Evolutionary conservation across 768 basidiomycete genomes (phyloP).

Genomic region (Mycena pura): DNA sequence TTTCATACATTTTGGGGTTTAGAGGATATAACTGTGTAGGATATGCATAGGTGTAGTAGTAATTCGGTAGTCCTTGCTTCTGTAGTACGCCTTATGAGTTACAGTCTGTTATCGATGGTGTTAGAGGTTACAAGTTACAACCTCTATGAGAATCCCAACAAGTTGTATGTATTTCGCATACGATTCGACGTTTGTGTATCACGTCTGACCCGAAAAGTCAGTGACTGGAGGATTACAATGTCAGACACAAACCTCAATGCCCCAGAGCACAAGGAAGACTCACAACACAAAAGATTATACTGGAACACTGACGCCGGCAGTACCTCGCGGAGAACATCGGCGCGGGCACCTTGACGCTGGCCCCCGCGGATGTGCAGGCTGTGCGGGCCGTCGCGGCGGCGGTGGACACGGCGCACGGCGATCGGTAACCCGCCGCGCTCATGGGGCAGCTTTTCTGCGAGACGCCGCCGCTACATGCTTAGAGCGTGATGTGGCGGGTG

Average conservation of each 20-base stretch:
- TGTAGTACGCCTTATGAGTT: background rate
- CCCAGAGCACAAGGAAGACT: background rate
- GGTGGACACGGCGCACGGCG: too few species aligned
- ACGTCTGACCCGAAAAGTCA: background rate
- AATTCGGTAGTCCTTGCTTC: background rate
- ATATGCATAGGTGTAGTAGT: background rate
- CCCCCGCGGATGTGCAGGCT: too few species aligned
- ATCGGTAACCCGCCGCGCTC: too few species aligned
- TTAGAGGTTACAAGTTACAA: background rate
- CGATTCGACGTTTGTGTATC: background rate
- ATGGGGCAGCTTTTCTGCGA: too few species aligned
- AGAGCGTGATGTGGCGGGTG: too few species aligned
- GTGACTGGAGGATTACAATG: background rate
- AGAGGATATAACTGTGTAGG: background rate
- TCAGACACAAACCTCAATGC: slow-evolving; percentile 3
- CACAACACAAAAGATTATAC: background rate
- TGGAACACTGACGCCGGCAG: too few species aligned
- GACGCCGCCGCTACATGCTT: too few species aligned
- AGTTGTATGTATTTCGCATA: background rate
- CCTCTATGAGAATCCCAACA: background rate
- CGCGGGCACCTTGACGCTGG: too few species aligned
- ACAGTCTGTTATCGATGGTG: background rate
- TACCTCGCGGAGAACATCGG: too few species aligned
- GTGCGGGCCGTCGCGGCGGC: too few species aligned
- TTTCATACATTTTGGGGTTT: background rate